Evolutionary conservation across 257 asterid species (phyloP).

Genomic region (Fraxinus cuspidata): DNA sequence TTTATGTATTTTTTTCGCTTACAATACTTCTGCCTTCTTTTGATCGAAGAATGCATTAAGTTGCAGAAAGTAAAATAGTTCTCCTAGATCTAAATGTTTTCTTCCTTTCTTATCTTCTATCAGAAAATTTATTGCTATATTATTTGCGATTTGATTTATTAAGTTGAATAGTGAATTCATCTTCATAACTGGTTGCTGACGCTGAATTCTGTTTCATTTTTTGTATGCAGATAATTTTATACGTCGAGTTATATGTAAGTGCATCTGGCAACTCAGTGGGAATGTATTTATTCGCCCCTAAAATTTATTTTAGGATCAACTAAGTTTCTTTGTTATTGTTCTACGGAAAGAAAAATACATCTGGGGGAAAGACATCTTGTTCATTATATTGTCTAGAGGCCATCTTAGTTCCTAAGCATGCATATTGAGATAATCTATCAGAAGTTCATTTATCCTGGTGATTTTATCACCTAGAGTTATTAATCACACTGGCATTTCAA

Average conservation of each 20-base stretch:
- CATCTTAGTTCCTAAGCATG: neutral
- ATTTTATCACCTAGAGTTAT: neutral
- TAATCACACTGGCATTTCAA: neutral
- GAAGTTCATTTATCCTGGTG: neutral
- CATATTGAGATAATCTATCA: neutral
- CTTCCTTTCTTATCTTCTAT: neutral
- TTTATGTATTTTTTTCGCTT: neutral
- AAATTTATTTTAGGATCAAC: too few species aligned
- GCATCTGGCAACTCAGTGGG: slow-evolving; percentile 7
- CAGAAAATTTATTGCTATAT: neutral
- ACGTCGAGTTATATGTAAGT: slow-evolving; percentile 94
- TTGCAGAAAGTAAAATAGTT: neutral
- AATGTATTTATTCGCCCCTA: too few species aligned
- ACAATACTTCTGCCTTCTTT: neutral
- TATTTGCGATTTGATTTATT: neutral
- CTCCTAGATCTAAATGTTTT: neutral
- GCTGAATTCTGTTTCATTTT: slow-evolving; percentile 31
- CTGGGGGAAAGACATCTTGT: neutral
- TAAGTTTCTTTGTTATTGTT: too few species aligned
- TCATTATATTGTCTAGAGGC: neutral
- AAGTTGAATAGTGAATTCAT: slow-evolving; percentile 1
- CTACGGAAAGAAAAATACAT: slow-evolving; percentile 37
- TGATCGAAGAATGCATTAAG: neutral
- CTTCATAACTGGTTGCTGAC: slow-evolving; percentile 11
- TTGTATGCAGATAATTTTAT: slow-evolving; percentile 74